A percentile compares a stretch with the other conserved stretches of the same genome.
Evolutionary conservation across 208 protist genomes (phyloP).

Genomic region (Trypanosoma rangeli): DNA sequence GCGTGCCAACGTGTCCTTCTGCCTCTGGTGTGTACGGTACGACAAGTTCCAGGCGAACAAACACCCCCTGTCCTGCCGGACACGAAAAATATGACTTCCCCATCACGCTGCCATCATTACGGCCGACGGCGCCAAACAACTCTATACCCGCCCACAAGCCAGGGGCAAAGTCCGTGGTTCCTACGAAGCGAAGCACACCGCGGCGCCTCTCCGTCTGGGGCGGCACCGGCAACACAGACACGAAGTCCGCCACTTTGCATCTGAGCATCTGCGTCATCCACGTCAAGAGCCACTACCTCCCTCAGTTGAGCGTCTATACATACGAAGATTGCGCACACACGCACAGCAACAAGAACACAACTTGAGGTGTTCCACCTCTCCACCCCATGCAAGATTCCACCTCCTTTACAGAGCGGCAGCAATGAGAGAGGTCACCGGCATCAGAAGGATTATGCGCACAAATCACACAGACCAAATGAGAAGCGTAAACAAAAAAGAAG

Average conservation of each 20-base stretch:
- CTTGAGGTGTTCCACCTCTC: no score
- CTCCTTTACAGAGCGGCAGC: not conserved
- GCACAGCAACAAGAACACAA: no score
- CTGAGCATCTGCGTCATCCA: not conserved
- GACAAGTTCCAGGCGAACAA: slow-evolving; percentile 56
- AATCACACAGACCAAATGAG: not conserved
- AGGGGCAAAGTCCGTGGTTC: slow-evolving; percentile 49
- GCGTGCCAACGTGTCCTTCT: not conserved
- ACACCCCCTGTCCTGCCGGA: slow-evolving; percentile 49
- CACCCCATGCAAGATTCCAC: no score
- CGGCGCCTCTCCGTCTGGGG: slow-evolving; percentile 43
- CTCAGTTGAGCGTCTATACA: not conserved
- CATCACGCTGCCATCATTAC: slow-evolving; percentile 54
- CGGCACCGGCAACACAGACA: slow-evolving; percentile 43
- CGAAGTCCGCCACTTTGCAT: slow-evolving; percentile 30
- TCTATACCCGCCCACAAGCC: slow-evolving; percentile 66
- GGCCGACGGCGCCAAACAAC: slow-evolving; percentile 42
- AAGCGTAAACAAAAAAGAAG: slow-evolving; percentile 1
- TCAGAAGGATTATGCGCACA: not conserved
- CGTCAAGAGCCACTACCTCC: not conserved
- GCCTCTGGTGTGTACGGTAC: slow-evolving; percentile 18
- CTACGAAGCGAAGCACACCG: slow-evolving; percentile 59
- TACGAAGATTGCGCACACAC: no score
- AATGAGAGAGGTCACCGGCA: not conserved
- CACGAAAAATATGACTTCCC: slow-evolving; percentile 51